Evolutionary conservation across 2,329 filamentous ascomycete genomes (phyloP), one percentile per base, ranked within the genome.

Genomic region (Diplodia corticola): DNA sequence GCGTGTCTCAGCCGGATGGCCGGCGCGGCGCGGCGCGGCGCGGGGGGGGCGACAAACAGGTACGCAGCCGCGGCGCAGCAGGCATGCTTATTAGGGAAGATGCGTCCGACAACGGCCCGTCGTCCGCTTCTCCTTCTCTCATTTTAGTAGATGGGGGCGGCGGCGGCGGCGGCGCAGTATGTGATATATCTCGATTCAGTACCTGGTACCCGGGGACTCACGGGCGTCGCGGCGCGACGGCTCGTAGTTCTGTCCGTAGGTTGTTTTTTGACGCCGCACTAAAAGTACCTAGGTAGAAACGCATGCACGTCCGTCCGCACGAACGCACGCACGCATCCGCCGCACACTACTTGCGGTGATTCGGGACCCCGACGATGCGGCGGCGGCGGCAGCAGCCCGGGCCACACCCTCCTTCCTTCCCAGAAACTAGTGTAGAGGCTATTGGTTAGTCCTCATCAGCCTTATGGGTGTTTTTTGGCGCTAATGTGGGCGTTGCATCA

Each of bases 311-410:
- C 17, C 26, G 7, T 30, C 10, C 55, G 33, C 44, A 30, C n/a
- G 37, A n/a, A n/a, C n/a, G n/a, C n/a, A n/a, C n/a, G 55, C 55
- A 46, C 26, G 55, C 55, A 60, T 24, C 55, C 37, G 55, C 55
- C n/a, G n/a, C n/a, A n/a, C n/a, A n/a, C n/a, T n/a, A n/a, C n/a
- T n/a, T n/a, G n/a, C 54, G 26, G 20, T 37, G 55, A 26, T n/a
- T 33, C 40, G 40, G 40, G 33, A 10, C 33, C 33, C 33, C 40
- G 40, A 10, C 40, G 17, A 44, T 44, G 37, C 40, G 37, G 37
- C 37, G 13, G 37, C 37, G 5, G 17, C 9, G 12, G 30, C 30
- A 33, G 30, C 30, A 33, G 30, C 30, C 30, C 6, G 30, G 30
- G 30, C 30, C 30, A 33, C 28, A 28, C 28, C 6, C 28, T 10